phyloP scores from a whole-genome alignment of 1,284 basidiomycete species.

The Austroboletus novae-zelandiae region DNA sequence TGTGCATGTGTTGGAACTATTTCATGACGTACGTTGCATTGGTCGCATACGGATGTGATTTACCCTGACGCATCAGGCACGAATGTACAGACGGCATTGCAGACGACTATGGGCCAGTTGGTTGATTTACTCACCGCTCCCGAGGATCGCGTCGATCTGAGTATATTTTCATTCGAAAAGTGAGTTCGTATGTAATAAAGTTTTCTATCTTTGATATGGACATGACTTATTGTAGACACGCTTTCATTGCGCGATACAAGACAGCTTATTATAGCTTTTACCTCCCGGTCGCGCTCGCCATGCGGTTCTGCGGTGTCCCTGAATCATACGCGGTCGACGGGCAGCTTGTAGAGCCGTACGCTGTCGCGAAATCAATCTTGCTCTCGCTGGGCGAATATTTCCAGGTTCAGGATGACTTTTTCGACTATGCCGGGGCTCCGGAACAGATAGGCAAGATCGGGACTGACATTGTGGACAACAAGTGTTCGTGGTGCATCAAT shows the following conservation, averaged over 20 bases:
- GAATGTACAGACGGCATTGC: slow-evolving; percentile 68
- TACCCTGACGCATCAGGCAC: too few relatives aligned
- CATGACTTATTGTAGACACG: slow-evolving; percentile 56
- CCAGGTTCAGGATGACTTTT: slow-evolving; percentile 98
- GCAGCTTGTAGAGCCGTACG: slow-evolving; percentile 60
- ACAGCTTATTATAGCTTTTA: slow-evolving; percentile 99
- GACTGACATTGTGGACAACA: slow-evolving; percentile 98
- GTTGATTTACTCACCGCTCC: slow-evolving; percentile 96
- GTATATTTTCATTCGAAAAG: slow-evolving; percentile 84
- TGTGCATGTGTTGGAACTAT: slow-evolving; percentile 85
- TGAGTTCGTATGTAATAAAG: slow-evolving; percentile 34
- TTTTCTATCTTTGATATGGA: too few relatives aligned
- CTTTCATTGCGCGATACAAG: slow-evolving; percentile 95
- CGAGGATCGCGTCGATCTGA: slow-evolving; percentile 85
- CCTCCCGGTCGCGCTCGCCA: slow-evolving; percentile 93
- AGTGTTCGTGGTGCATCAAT: slow-evolving; percentile 98
- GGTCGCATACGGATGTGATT: too few relatives aligned
- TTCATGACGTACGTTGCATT: slow-evolving; percentile 57
- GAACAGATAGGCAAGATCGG: slow-evolving; percentile 97
- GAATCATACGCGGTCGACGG: slow-evolving; percentile 41
- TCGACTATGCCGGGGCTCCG: slow-evolving; percentile 89
- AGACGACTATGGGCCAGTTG: slow-evolving; percentile 95
- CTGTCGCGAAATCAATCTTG: slow-evolving; percentile 80
- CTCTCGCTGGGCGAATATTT: slow-evolving; percentile 94
- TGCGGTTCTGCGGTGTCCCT: slow-evolving; percentile 78